Conservation (phyloP, 768 basidiomycete genomes). For the Kwoniella europaea region DNA sequence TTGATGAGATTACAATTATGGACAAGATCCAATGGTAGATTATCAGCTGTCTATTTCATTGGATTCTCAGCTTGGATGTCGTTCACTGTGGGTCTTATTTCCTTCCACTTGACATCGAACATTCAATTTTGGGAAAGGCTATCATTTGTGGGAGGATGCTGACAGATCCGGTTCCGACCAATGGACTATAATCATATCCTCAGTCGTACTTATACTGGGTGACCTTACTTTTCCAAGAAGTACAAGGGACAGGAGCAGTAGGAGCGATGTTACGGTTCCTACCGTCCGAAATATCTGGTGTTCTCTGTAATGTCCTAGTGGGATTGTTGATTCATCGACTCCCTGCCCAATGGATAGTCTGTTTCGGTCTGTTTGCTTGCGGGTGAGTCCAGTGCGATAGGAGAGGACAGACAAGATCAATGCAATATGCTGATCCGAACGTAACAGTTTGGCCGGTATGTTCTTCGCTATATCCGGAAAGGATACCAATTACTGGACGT, state of each 20-base stretch:
- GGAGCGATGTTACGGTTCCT: constrained; percentile 37
- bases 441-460: constrained; percentile 35
- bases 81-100: constrained; percentile 43
- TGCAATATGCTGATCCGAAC: not conserved
- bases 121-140: too few relatives aligned
- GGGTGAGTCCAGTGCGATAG: constrained; percentile 37
- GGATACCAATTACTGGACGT: constrained; percentile 45
- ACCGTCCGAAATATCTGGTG: constrained; percentile 41
- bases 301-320: constrained; percentile 45
- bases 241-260: constrained; percentile 18
- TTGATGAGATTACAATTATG: constrained; percentile 55
- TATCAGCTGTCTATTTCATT: constrained; percentile 50
- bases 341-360: constrained; percentile 51
- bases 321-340: constrained; percentile 48
- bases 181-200: constrained; percentile 3
- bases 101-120: too few relatives aligned
- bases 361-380: constrained; percentile 48
- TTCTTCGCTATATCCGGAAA: constrained; percentile 36
- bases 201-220: constrained; percentile 26
- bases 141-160: too few relatives aligned
- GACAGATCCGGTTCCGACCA: too few relatives aligned
- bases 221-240: constrained; percentile 25
- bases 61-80: constrained; percentile 51
- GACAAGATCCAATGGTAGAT: constrained; percentile 48
- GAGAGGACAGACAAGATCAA: not conserved